These are phyloP conservation scores for Penicillium dipodomyicola DNA, from an alignment of 495 filamentous ascomycete species.

Conservation along the genomic window DNA sequence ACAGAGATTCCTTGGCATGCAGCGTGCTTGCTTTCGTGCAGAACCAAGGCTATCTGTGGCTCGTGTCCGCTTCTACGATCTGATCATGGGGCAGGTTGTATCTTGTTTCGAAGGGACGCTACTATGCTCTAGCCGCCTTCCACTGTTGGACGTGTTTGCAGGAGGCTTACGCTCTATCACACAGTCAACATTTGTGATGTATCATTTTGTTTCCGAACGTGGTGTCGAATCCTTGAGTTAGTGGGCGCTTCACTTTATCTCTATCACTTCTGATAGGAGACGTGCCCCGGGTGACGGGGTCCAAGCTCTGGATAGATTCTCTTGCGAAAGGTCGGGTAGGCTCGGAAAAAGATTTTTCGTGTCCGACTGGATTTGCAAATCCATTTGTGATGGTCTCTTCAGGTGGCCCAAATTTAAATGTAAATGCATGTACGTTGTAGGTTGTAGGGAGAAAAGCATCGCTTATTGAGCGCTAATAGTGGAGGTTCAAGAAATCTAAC, in stretches of 20 bases:
- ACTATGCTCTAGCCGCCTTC: neutral
- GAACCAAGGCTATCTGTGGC: conserved; percentile 20
- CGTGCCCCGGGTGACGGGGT: conserved; percentile 13
- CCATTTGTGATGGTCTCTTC: conserved; percentile 18
- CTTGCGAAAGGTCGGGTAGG: conserved; percentile 13
- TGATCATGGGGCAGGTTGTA: conserved; percentile 4
- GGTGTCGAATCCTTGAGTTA: conserved; percentile 2
- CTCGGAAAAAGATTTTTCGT: conserved; percentile 13
- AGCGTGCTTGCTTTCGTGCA: conserved; percentile 20
- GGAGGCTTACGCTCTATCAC: neutral
- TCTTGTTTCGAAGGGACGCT: conserved; percentile 1
- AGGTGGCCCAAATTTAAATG: conserved; percentile 19
- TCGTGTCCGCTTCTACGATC: conserved; percentile 12
- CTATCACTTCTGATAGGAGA: conserved; percentile 23
- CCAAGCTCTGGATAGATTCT: conserved; percentile 16
- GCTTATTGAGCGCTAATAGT: conserved; percentile 16
- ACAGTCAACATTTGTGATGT: conserved; percentile 2
- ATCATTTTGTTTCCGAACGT: conserved; percentile 1
- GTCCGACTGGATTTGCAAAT: conserved; percentile 8
- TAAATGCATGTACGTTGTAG: conserved; percentile 8
- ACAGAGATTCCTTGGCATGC: conserved; percentile 25
- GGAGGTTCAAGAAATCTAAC: neutral
- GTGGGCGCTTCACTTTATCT: conserved; percentile 16
- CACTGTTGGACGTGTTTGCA: neutral
- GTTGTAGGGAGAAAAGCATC: neutral